Evolutionary conservation across 2,329 filamentous ascomycete species (phyloP).

Genomic region (Pseudogymnoascus destructans): DNA sequence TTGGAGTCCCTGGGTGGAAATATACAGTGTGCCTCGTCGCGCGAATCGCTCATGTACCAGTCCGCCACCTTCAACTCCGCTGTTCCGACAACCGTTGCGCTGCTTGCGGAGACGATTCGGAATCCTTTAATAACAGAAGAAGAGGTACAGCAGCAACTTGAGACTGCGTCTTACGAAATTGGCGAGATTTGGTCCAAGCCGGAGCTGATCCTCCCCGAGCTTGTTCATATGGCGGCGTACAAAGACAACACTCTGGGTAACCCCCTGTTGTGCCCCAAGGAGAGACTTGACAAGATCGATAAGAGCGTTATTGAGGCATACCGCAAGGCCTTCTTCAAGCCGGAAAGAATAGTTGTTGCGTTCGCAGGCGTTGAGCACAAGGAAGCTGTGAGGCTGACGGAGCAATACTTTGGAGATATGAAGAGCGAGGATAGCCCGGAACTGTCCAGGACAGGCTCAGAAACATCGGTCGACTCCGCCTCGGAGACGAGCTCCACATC

Average conservation of each 20-base stretch:
- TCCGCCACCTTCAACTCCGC: constrained; percentile 93
- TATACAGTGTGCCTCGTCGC: constrained; percentile 89
- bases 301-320: constrained; percentile 64
- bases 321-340: constrained; percentile 69
- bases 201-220: constrained; percentile 85
- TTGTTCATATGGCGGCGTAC: constrained; percentile 91
- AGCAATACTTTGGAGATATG: constrained; percentile 91
- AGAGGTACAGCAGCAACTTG: constrained; percentile 75
- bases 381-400: constrained; percentile 64
- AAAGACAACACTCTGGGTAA: constrained; percentile 94
- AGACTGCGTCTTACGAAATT: constrained; percentile 91
- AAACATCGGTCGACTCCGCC: constrained; percentile 38
- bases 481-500: constrained; percentile 24
- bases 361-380: constrained; percentile 83
- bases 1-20: constrained; percentile 86
- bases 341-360: constrained; percentile 84
- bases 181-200: constrained; percentile 96
- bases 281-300: constrained; percentile 65
- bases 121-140: constrained; percentile 73
- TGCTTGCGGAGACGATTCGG: constrained; percentile 89
- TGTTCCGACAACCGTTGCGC: constrained; percentile 65
- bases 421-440: constrained; percentile 36
- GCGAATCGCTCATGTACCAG: constrained; percentile 98
- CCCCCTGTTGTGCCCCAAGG: constrained; percentile 78
- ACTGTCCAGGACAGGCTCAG: constrained; percentile 43